Base-by-base conservation (phyloP, 2,329 filamentous ascomycete genomes). In the Podosphaera aphanis region DNA sequence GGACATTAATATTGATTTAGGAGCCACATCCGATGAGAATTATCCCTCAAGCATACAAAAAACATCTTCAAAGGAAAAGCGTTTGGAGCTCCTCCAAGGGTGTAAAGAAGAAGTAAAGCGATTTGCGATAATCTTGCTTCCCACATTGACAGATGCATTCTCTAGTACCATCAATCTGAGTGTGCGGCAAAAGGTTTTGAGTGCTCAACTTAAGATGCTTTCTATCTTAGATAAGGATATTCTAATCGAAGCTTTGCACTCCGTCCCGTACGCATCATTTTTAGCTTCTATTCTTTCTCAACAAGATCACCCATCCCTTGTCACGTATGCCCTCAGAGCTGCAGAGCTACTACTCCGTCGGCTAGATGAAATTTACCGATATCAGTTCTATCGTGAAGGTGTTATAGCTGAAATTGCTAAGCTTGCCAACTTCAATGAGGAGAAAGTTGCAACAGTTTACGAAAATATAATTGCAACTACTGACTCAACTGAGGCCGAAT, bases 141-240 rank as follows among this genome's bases (percentile, higher is more conserved):
- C 90, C 0, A 98, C 90, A 2, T 66, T 98, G 50, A 95, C 90
- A 25, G 86, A 98, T 60, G 88, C 86, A 0, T 98, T 93, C 58
- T 94, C 90, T 10, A 95, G 90, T 61, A 98, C 90, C 0, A 88
- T 98, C 51, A 98, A 98, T 57, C 65, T 95, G 15, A 84, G 76
- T 47, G 90, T 98, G 36, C 80, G 92, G 19, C 84, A 95, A 59
- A 94, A 93, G 63, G 90, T 98, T 2, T 69, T 98, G 29, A 83
- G 77, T 18, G 90, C 88, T n/a, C 90, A 98, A 57, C 66, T 95
- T 39, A 95, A 95, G 64, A 95, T 98, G 84, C 71, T 98, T 8
- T 93, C 85, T 11, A 93, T 94, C 52, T 65, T 98, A n/a, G 84
- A 94, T 54, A 77, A 75, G 38, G 69, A 72, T 33, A 84, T 98